phyloP scores from a whole-genome alignment of 192 early-diverging fungal genomes.

The Dissophora ornata region DNA sequence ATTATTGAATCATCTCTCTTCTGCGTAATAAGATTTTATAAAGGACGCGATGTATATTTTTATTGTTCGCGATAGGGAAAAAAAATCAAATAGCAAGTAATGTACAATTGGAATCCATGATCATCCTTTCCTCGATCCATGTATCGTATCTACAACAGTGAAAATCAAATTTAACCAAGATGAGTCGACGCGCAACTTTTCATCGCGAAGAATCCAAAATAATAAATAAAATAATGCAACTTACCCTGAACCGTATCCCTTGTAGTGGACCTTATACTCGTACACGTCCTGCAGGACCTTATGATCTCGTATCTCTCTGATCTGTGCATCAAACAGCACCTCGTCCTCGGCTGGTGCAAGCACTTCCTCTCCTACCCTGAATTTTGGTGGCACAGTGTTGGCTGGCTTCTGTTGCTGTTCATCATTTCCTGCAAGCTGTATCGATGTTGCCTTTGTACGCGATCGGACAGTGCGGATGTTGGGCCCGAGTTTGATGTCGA shows the following conservation, averaged over 20 bases:
- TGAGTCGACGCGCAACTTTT: too few species aligned
- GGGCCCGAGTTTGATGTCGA: slow-evolving; percentile 1
- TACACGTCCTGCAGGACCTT: slow-evolving; percentile 11
- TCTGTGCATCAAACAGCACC: not conserved
- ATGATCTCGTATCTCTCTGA: slow-evolving; percentile 10
- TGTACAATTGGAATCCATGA: too few species aligned
- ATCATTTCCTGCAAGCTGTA: not conserved
- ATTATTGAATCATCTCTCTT: too few species aligned
- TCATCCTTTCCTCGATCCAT: not conserved
- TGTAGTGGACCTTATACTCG: slow-evolving; percentile 23
- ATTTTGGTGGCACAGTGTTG: slow-evolving; percentile 6
- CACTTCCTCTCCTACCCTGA: slow-evolving; percentile 16
- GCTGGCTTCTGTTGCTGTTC: not conserved
- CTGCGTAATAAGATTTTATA: too few species aligned
- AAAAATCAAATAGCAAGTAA: too few species aligned
- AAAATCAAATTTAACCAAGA: too few species aligned
- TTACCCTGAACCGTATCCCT: slow-evolving; percentile 18
- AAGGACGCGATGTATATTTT: too few species aligned
- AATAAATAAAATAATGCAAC: not conserved
- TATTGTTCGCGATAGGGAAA: too few species aligned
- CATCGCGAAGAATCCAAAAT: not conserved
- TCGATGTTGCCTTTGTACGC: slow-evolving; percentile 3
- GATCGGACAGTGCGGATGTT: slow-evolving; percentile 15
- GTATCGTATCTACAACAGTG: not conserved
- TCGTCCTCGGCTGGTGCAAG: slow-evolving; percentile 10